Conservation (phyloP, 768 basidiomycete genomes). For the Serendipita sp. region DNA sequence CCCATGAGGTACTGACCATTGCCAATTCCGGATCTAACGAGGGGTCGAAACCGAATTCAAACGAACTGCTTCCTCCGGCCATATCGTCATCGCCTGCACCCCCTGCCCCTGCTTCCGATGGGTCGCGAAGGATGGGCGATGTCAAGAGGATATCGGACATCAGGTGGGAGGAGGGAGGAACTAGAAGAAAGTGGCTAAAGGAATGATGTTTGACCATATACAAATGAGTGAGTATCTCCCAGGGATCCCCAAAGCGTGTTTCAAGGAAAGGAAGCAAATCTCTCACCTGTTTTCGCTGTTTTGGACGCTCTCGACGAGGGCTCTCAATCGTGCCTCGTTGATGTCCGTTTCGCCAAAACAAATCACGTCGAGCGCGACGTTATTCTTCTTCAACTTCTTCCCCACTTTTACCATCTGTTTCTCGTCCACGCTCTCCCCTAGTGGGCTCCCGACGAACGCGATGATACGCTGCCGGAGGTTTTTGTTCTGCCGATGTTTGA, state of each 20-base stretch:
- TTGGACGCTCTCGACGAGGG: conserved; percentile 69
- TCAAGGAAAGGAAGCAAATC: background rate
- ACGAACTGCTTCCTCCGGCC: conserved; percentile 34
- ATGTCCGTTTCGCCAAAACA: conserved; percentile 61
- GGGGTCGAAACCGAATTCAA: conserved; percentile 89
- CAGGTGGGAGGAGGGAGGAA: conserved; percentile 59
- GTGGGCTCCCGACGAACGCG: conserved; percentile 82
- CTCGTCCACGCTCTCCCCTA: conserved; percentile 57
- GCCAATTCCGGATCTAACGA: conserved; percentile 92
- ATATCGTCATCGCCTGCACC: conserved; percentile 34
- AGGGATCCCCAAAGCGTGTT: too few relatives aligned
- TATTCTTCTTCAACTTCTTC: conserved; percentile 98
- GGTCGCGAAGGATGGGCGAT: conserved; percentile 53
- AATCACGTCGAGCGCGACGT: conserved; percentile 86
- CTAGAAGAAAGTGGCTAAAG: conserved; percentile 59
- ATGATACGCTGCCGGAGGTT: conserved; percentile 92
- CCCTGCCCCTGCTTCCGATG: conserved; percentile 23
- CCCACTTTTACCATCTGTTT: conserved; percentile 75
- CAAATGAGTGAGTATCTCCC: background rate
- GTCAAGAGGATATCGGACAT: conserved; percentile 70
- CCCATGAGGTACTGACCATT: conserved; percentile 44
- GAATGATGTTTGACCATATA: background rate
- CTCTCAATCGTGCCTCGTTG: conserved; percentile 47
- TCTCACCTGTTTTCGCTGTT: conserved; percentile 79
- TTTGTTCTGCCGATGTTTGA: conserved; percentile 98